Evolutionary conservation across 345 rosid genomes (phyloP).

Genomic region (Gossypium australe): DNA sequence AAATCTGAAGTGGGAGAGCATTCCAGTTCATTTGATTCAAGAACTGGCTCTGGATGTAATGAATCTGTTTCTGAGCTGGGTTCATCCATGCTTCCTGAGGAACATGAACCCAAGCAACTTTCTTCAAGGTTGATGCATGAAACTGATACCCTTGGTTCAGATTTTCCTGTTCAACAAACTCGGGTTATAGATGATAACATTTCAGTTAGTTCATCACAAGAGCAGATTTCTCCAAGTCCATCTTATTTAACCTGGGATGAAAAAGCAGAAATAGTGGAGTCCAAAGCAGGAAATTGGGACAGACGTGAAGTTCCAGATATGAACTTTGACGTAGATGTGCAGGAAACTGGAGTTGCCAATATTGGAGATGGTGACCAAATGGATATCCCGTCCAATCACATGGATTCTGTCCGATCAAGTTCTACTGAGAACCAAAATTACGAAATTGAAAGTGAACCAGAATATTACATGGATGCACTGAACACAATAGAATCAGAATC

Average conservation of each 20-base stretch:
- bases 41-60: constrained; percentile 53
- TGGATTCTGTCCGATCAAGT: constrained; percentile 27
- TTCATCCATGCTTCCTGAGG: constrained; percentile 43
- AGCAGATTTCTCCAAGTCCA: constrained; percentile 34
- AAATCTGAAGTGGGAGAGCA: constrained; percentile 47
- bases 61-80: constrained; percentile 42
- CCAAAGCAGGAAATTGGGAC: constrained; percentile 25
- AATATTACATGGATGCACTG: constrained; percentile 73
- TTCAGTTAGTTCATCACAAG: constrained; percentile 33
- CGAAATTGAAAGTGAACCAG: constrained; percentile 76
- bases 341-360: constrained; percentile 18
- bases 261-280: constrained; percentile 64
- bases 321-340: constrained; percentile 30
- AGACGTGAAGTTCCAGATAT: constrained; percentile 31
- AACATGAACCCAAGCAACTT: constrained; percentile 35
- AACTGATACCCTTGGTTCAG: constrained; percentile 38
- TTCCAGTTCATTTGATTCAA: constrained; percentile 54
- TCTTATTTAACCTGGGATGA: constrained; percentile 73
- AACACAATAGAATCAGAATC: constrained; percentile 81
- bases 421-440: constrained; percentile 26
- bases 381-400: constrained; percentile 25
- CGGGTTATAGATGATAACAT: constrained; percentile 27
- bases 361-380: constrained; percentile 23
- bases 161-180: constrained; percentile 33
- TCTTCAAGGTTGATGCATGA: constrained; percentile 38